Evolutionary conservation across 1,139 yeast genomes (phyloP), one percentile per base, ranked within the genome.

Genomic region (Torulaspora globosa): DNA sequence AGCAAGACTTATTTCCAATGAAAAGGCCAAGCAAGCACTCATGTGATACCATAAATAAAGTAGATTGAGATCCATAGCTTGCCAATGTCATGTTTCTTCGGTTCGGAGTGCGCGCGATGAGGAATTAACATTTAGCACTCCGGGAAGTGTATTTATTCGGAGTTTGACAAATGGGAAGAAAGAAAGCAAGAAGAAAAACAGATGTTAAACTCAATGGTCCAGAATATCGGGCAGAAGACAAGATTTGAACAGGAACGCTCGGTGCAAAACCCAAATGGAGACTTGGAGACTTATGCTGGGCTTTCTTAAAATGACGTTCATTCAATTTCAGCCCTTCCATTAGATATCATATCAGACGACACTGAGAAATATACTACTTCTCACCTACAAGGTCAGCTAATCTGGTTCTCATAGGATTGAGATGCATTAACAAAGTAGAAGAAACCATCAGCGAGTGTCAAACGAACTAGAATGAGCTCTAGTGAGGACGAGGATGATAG

Each of bases 401-500:
- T 21, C 5, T 21, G 23, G 9, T 8, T 21, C 6, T 21, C 23
- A 21, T 5, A 21, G 8, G 23, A 21, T 8, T 6, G 23, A 21
- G 6, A 8, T 21, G 23, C 23, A 5, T 21, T 21, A 6, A 2
- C 24, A 12, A 26, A 3, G 6, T n/a, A 11, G 12, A 23, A 10
- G n/a, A 6, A n/a, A 12, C 29, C 29, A 26, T 26, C 29, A 10
- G 29, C 28, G 28, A 4, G 29, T n/a, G 12, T 26, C 12, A 26
- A n/a, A 26, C 6, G 3, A 12, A 5, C 29, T 26, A 26, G 6
- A 26, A 31, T 60, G 65, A 59, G 56, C 36, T 59, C 65, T n/a
- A 60, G 61, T 47, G 69, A 62, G 51, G 90, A 83, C 49, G 92
- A 85, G 51, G 96, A 87, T 56, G 96, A 88, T 62, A 92, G 84